Evolutionary conservation across 805 yeast genomes (phyloP).

Genomic region (Candida pseudoglaebosa): DNA sequence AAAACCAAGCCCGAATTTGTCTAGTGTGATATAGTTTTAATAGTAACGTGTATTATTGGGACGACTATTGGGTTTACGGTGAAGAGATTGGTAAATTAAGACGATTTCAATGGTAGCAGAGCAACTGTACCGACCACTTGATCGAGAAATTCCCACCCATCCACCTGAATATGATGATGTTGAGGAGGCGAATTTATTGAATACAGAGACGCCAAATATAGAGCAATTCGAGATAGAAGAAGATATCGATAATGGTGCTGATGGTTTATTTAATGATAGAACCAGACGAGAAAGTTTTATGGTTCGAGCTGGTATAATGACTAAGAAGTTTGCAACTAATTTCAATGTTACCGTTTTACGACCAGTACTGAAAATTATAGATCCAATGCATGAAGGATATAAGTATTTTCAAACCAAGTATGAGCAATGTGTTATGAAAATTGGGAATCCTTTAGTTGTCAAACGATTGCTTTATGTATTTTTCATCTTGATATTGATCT

Average conservation of each 20-base stretch:
- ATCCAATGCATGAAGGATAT: conserved; percentile 50
- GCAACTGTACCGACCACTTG: not conserved
- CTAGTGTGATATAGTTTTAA: no score
- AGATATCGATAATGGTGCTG: conserved; percentile 10
- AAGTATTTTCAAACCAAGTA: conserved; percentile 38
- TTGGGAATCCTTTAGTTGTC: conserved; percentile 86
- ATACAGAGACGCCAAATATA: conserved; percentile 10
- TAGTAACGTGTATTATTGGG: no score
- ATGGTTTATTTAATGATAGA: conserved; percentile 13
- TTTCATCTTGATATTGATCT: conserved; percentile 55
- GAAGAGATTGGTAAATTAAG: no score
- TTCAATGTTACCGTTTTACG: conserved; percentile 34
- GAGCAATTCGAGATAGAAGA: conserved; percentile 39
- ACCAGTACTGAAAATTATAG: conserved; percentile 44
- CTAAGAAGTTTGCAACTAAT: conserved; percentile 31
- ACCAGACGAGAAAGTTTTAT: conserved; percentile 18
- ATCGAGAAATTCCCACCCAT: conserved; percentile 9
- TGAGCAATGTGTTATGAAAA: conserved; percentile 54
- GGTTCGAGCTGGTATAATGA: conserved; percentile 34
- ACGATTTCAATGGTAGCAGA: conserved; percentile 1
- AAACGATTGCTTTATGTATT: conserved; percentile 72
- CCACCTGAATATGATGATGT: conserved; percentile 15
- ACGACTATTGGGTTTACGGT: no score
- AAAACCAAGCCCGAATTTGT: no score
- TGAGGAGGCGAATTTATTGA: conserved; percentile 3